phyloP scores from a whole-genome alignment of 2,329 filamentous ascomycete genomes.

The Fusarium tuaranense region DNA sequence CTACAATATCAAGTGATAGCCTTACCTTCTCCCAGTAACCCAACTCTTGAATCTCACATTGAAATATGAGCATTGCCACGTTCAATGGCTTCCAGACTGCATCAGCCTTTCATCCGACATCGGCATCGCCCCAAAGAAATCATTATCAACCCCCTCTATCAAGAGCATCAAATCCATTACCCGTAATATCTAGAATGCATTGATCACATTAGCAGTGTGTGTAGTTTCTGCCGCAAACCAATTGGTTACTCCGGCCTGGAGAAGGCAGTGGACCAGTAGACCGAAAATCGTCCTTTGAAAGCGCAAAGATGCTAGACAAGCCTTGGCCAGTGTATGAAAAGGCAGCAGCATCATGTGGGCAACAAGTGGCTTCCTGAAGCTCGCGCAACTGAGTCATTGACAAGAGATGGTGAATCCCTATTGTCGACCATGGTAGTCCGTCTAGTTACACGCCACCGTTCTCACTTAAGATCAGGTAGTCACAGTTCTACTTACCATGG shows the following conservation, averaged over 20 bases:
- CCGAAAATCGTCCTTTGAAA: conserved; percentile 23
- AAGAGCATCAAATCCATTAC: not conserved
- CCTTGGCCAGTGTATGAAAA: not conserved
- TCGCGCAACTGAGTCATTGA: conserved; percentile 24
- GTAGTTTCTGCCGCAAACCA: conserved; percentile 28
- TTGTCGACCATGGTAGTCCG: conserved; percentile 32
- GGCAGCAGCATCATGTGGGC: not conserved
- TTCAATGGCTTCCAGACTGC: not conserved
- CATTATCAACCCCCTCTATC: not conserved
- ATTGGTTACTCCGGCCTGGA: conserved; percentile 24
- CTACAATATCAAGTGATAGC: not conserved
- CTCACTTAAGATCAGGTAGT: conserved; percentile 34
- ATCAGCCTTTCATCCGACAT: conserved; percentile 13
- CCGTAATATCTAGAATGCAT: not conserved
- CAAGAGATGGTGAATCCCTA: conserved; percentile 20
- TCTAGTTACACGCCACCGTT: conserved; percentile 32
- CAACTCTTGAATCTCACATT: not conserved
- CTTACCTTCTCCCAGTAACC: not conserved
- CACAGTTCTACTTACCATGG: conserved; percentile 40
- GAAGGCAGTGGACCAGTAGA: conserved; percentile 19
- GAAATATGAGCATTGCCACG: not conserved
- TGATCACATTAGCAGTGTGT: conserved; percentile 33
- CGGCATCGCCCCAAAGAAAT: not conserved
- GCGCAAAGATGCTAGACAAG: conserved; percentile 36
- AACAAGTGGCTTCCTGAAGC: conserved; percentile 2